Evolutionary conservation across 2,329 filamentous ascomycete genomes (phyloP).

Genomic region (Sporothrix schenckii): DNA sequence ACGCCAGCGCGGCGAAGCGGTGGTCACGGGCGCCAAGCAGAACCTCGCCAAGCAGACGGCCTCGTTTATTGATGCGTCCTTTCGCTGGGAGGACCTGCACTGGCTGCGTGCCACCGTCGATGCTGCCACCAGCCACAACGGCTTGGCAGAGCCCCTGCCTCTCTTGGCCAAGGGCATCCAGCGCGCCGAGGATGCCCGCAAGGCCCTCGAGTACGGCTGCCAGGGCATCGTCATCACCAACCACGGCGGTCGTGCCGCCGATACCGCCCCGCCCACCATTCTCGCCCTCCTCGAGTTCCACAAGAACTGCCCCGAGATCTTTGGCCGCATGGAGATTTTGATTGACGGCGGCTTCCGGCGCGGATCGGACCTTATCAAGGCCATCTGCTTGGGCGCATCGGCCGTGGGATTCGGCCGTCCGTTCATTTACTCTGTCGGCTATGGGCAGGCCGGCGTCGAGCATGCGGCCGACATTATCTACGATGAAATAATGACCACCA

Average conservation of each 20-base stretch:
- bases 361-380: conserved; percentile 50
- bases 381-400: conserved; percentile 48
- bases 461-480: conserved; percentile 46
- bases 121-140: background rate
- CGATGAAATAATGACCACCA: conserved; percentile 46
- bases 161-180: conserved; percentile 62
- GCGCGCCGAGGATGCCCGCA: conserved; percentile 57
- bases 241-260: conserved; percentile 60
- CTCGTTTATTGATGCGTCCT: conserved; percentile 52
- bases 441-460: conserved; percentile 53
- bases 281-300: conserved; percentile 48
- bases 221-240: conserved; percentile 61
- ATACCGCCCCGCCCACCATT: conserved; percentile 49
- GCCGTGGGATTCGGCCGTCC: conserved; percentile 53
- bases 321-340: conserved; percentile 46
- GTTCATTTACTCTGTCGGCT: conserved; percentile 48
- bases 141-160: conserved; percentile 43
- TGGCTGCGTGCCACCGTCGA: conserved; percentile 53
- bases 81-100: conserved; percentile 57
- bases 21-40: conserved; percentile 43
- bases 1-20: conserved; percentile 12
- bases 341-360: conserved; percentile 50
- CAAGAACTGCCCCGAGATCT: conserved; percentile 47
- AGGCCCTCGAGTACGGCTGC: conserved; percentile 53
- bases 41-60: conserved; percentile 56